Evolutionary conservation across 164 flowering plant species (phyloP), one percentile per base, ranked within the genome.

Genomic region (Annona squamosa): DNA sequence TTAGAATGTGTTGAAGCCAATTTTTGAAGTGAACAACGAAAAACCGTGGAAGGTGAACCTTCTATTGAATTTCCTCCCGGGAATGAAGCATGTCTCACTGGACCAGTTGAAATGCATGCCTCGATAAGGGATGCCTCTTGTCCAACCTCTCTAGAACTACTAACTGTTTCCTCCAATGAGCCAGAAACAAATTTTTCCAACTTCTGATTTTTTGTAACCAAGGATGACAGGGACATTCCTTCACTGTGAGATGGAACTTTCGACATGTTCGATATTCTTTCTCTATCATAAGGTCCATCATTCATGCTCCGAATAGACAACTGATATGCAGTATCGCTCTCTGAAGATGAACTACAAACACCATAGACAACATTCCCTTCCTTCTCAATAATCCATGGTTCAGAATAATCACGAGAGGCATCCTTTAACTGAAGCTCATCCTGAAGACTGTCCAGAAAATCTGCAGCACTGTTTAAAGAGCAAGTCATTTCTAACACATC

Each of bases 11-110:
- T 68, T 64, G 80, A 71, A 41, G 62, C 19, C 18, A 42, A n/a
- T 18, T 66, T 46, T 78, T 67, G 73, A 67, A 48, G 6, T 1
- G 63, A 67, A 79, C 74, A 74, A 18, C 66, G 76, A 76, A 77
- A 73, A 70, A 61, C 82, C 44, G 64, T 4, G 48, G 37, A 43
- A 1, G 73, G 63, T 59, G 75, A 12, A 44, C 69, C 77, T 64
- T 72, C 80, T 37, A 72, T 75, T 2, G 64, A 37, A 66, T 42
- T 66, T 66, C 43, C 45, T 46, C 43, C 45, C 5, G 16, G 42
- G 12, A 16, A 66, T 44, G 68, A 16, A 42, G 19, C 18, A 10
- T 63, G 65, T n/a, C 6, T 19, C 18, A 7, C 18, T 17, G n/a
- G 42, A 12, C 65, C 37, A n/a, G 65, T 19, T n/a, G 65, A 63